These are phyloP conservation scores for Malassezia obtusa DNA, from an alignment of 1,284 basidiomycete species.

Conservation along the genomic window DNA sequence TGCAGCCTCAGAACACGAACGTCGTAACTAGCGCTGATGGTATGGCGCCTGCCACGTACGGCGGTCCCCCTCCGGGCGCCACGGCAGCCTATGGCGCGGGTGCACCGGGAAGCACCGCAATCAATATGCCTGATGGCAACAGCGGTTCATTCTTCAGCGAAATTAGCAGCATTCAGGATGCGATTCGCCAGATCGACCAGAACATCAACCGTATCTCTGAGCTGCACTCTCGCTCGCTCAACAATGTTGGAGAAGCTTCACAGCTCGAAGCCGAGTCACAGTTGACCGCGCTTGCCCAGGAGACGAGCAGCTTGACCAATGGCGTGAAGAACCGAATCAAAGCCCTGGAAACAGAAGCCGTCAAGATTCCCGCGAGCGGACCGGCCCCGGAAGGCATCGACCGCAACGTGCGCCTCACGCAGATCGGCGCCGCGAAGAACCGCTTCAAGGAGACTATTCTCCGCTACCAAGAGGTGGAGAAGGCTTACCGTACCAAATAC, in stretches of 20 bases:
- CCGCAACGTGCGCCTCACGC: conserved; percentile 48
- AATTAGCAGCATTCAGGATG: conserved; percentile 42
- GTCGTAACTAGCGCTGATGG: background rate
- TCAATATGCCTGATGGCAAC: conserved; percentile 10
- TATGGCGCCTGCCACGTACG: background rate
- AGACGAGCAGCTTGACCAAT: conserved; percentile 42
- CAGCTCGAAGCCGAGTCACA: conserved; percentile 42
- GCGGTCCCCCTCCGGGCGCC: conserved; percentile 6
- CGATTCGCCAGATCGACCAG: conserved; percentile 42
- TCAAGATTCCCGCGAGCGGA: conserved; percentile 21
- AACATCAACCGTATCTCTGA: conserved; percentile 45
- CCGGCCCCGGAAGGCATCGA: conserved; percentile 33
- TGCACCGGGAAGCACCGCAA: background rate
- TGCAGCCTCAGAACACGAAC: conserved; percentile 2
- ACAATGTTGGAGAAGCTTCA: conserved; percentile 47
- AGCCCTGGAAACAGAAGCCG: conserved; percentile 33
- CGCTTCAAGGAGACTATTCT: conserved; percentile 51
- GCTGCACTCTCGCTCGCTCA: conserved; percentile 43
- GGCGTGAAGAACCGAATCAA: conserved; percentile 45
- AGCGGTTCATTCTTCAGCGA: conserved; percentile 37
- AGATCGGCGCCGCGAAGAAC: conserved; percentile 55
- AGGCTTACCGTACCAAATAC: conserved; percentile 82
- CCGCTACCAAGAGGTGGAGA: conserved; percentile 73
- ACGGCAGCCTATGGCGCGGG: background rate
- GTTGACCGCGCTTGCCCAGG: conserved; percentile 28